Base-by-base conservation (phyloP, 2,329 filamentous ascomycete species). In the Fusarium marasasianum region DNA sequence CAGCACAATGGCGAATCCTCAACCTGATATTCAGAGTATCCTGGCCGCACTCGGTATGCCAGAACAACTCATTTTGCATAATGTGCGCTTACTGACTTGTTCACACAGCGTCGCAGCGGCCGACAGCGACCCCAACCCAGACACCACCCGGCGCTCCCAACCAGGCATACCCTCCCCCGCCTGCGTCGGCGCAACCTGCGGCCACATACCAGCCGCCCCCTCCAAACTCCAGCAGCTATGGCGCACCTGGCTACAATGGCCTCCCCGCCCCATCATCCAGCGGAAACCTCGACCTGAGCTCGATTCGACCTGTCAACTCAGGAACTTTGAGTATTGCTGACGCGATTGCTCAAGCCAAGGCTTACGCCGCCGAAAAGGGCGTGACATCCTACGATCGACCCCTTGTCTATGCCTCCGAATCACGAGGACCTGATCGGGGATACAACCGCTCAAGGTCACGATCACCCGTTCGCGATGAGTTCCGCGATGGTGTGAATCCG, bases 261-360 rank as follows among this genome's bases (percentile, higher is more conserved):
- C 84, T 92, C 37, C 92, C 93, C 7, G 91, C 91, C 75, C 93
- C 93, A 6, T 90, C 92, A 11, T 88, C 88, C 63, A 93, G 92
- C 67, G 94, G 94, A 57, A 95, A 90, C 76, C 86, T 97, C 72
- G 94, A 97, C 80, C 84, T 97, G 59, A 95, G 92, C 83, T 88
- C 90, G 63, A 94, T 96, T 80, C 93, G 93, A 78, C 94, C 94
- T 9, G 89, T 92, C 63, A 94, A 89, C 80, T 93, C 93, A 37
- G 94, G 94, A 66, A 94, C 92, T 26, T 92, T 97, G 77, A 96
- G 92, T 82, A 92, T 97, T 73, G 90, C 92, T 66, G 94, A 97
- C 81, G 93, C 94, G 55, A 92, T 97, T 77, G 93, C 94, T 44
- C 94, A 95, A 81, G 94, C 94, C 53, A 93, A 93, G 81, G 93